phyloP scores from a whole-genome alignment of 257 asterid species.

The Fraxinus americana region DNA sequence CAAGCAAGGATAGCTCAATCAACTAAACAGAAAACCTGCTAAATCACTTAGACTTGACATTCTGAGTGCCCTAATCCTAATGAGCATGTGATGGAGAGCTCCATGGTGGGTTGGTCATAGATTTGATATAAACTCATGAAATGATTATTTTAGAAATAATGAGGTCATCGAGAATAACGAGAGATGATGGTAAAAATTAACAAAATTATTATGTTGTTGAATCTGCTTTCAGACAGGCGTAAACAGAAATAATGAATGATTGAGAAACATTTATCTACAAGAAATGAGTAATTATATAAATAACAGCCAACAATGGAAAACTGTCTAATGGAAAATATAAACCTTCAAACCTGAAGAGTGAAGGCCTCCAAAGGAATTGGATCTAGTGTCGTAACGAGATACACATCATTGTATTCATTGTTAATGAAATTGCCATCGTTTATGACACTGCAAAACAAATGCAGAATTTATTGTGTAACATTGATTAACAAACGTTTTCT shows the following conservation, averaged over 20 bases:
- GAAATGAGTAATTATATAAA: slow-evolving; percentile 7
- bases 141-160: not conserved
- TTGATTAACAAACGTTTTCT: slow-evolving; percentile 7
- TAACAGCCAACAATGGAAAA: slow-evolving; percentile 9
- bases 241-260: not conserved
- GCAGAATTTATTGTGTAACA: no score
- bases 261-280: not conserved
- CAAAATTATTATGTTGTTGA: not conserved
- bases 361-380: slow-evolving; percentile 97
- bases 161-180: not conserved
- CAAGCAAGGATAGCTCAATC: not conserved
- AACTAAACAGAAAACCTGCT: not conserved
- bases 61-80: not conserved
- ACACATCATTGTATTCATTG: slow-evolving; percentile 89
- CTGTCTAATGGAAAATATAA: slow-evolving; percentile 16
- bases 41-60: not conserved
- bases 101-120: not conserved
- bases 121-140: not conserved
- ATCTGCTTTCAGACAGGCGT: not conserved
- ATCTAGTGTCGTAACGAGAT: slow-evolving; percentile 82
- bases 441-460: slow-evolving; percentile 60
- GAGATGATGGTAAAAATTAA: not conserved
- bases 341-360: slow-evolving; percentile 79
- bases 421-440: slow-evolving; percentile 76
- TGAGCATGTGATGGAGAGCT: not conserved